Conservation (phyloP, 2,329 filamentous ascomycete genomes). For the Aspergillus thermomutatus region DNA sequence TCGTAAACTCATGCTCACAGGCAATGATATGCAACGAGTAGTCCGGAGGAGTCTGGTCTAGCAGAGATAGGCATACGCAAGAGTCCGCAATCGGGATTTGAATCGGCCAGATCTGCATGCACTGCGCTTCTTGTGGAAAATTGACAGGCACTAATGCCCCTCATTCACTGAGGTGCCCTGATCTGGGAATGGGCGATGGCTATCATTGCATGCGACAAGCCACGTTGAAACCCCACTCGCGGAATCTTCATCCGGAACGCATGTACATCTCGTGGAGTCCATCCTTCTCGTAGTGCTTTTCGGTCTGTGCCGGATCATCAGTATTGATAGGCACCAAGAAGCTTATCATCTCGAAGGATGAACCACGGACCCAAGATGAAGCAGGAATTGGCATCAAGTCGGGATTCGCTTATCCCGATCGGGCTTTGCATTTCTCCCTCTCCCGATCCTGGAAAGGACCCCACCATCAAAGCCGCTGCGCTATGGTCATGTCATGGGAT, state of each 20-base stretch:
- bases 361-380: not conserved
- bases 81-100: not conserved
- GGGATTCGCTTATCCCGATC: conserved; percentile 10
- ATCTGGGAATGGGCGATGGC: not conserved
- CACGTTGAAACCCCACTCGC: not conserved
- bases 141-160: not conserved
- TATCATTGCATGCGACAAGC: not conserved
- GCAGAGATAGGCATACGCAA: not conserved
- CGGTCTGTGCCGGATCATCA: not conserved
- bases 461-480: not conserved
- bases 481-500: not conserved
- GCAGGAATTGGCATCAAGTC: conserved; percentile 6
- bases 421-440: conserved; percentile 14
- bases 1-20: not conserved
- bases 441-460: not conserved
- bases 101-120: not conserved
- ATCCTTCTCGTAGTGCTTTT: not conserved
- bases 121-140: not conserved
- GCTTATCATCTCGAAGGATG: not conserved
- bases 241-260: not conserved
- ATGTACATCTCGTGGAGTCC: not conserved
- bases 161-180: not conserved
- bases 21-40: not conserved
- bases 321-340: not conserved
- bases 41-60: no score